Base-by-base conservation (phyloP, 2,329 filamentous ascomycete species). In the Pochonia chlamydosporia region DNA sequence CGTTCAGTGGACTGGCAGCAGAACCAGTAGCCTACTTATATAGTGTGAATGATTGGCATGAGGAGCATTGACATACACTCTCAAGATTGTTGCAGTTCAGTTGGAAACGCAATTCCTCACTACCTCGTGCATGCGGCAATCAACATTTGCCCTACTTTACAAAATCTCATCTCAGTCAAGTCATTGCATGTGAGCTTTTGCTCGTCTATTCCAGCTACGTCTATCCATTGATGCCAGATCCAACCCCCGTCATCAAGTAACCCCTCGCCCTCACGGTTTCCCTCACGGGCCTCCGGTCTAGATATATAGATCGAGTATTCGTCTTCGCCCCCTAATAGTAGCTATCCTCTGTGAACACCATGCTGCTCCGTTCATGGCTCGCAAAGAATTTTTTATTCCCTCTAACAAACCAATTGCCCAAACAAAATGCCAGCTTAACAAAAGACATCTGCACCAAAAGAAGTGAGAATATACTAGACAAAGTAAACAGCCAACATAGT, bases 171-270 rank as follows among this genome's bases (percentile, higher is more conserved):
- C n/a, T n/a, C 25, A 18, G 11, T 20, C 14, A 18, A 18, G n/a
- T 39, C 20, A 36, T 25, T 7, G 5, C 16, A 30, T n/a, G n/a
- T 46, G 53, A 54, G 36, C 44, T 16, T 7, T 30, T 24, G 39
- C 51, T 52, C 52, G 47, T 60, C 54, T 57, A 59, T 54, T 53
- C 31, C 42, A 52, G 48, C 45, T 36, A 44, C 40, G 40, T 40
- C 39, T 46, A 30, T 40, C n/a, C 31, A 24, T n/a, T n/a, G n/a
- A n/a, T 33, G 25, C 25, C 35, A 13, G 35, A 39, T 13, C 18
- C 16, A 11, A 13, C 7, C n/a, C 31, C 25, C 7, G 36, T 48
- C 23, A 33, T 46, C 43, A 35, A 3, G 11, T 23, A 23, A 13
- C 18, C 35, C 18, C 35, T 20, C 23, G 26, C 36, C 39, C 16